Percentiles rank a stretch among this genome's conserved stretches.
Evolutionary conservation across 495 filamentous ascomycete genomes (phyloP).

Genomic region (Lophiostoma macrostomum): DNA sequence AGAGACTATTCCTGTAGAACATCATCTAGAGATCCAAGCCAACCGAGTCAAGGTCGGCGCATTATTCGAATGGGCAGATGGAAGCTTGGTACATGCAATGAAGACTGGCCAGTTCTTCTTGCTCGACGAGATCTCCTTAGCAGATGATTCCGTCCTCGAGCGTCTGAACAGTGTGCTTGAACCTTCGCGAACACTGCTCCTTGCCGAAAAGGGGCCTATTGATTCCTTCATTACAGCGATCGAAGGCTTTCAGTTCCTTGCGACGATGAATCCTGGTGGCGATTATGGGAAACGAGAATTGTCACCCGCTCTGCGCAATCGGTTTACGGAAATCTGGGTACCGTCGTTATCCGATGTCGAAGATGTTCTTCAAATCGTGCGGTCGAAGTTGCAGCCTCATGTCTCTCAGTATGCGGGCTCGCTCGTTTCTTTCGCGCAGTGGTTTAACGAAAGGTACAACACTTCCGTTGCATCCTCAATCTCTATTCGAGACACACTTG

Average conservation of each 20-base stretch:
- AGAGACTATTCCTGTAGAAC: conserved; percentile 47
- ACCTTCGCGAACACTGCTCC: conserved; percentile 74
- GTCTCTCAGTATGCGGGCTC: conserved; percentile 53
- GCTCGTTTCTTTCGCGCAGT: conserved; percentile 84
- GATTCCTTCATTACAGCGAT: conserved; percentile 73
- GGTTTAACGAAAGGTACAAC: conserved; percentile 81
- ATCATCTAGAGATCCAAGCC: conserved; percentile 56
- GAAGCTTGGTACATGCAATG: conserved; percentile 94
- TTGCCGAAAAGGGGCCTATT: conserved; percentile 88
- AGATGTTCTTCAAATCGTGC: conserved; percentile 83
- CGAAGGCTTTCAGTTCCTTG: conserved; percentile 90
- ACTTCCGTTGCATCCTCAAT: conserved; percentile 67
- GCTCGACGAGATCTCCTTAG: conserved; percentile 95
- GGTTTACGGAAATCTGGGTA: conserved; percentile 99
- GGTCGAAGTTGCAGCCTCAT: conserved; percentile 59
- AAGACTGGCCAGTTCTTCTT: conserved; percentile 84
- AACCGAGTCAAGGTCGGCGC: conserved; percentile 65
- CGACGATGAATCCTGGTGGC: conserved; percentile 98
- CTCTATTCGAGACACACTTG: conserved; percentile 84
- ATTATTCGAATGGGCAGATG: conserved; percentile 95
- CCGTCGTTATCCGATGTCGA: conserved; percentile 74
- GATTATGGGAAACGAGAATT: conserved; percentile 98
- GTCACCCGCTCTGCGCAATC: conserved; percentile 89
- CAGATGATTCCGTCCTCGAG: conserved; percentile 96
- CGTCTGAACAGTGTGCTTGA: conserved; percentile 97